Evolutionary conservation across 305 asterid genomes (phyloP), one percentile per base, ranked within the genome.

Genomic region (Plantago lanceolata): DNA sequence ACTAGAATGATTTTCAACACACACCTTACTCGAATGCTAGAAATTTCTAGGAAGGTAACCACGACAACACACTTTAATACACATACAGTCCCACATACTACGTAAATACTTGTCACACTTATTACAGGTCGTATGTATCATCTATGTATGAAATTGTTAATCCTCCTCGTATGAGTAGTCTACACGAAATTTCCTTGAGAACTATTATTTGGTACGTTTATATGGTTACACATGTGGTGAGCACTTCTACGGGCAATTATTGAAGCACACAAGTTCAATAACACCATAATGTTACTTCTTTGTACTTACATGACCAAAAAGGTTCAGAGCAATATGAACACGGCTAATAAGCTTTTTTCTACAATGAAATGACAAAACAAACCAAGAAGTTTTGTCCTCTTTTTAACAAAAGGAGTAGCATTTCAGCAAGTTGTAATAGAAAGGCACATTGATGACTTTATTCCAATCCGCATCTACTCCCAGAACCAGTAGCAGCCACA

Each of bases 341-440:
- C 21, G 35, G 29, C 58, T 5, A 28, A 15, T 16, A 8, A 8
- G 8, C 18, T 40, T 56, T 56, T 56, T 19, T 29, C 37, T 51
- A 44, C 31, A 57, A 52, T 26, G 59, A 77, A 68, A 61, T 71
- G 80, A 75, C 69, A 71, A 67, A 66, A 74, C 67, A 43, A 65
- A 49, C 73, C 64, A 19, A 19, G n/a, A n/a, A 26, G 28, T 29
- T 56, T 40, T 55, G 3, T 55, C 66, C 62, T 63, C 60, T 57
- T 53, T 52, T 37, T 33, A 26, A 47, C 37, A 65, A 74, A 67
- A 64, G 58, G 35, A 57, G 62, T 64, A 64, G 75, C 73, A 78
- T 76, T 66, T 68, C 49, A 64, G 60, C 89, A 82, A 77, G 85
- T 87, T 79, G 91, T 68, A 68, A 61, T 74, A 52, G 21, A 70